A percentile compares a stretch with the other conserved stretches of the same genome.
phyloP scores from a whole-genome alignment of 352 stramenopile genomes.

The Globisporangium takayamanum region DNA sequence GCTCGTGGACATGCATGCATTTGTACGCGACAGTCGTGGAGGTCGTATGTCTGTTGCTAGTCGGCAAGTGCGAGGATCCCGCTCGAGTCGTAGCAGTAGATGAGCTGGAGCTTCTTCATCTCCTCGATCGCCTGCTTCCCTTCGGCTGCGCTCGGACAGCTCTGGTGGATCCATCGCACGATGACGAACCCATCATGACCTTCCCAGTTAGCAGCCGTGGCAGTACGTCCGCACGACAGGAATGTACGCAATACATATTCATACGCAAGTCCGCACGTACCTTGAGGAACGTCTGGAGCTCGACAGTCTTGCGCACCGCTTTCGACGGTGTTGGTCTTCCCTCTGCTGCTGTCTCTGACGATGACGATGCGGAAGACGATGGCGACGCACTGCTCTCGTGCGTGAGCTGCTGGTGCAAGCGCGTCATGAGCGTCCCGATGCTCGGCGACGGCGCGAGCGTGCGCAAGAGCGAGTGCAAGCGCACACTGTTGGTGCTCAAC shows the following conservation, averaged over 20 bases:
- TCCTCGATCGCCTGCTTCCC: slow-evolving; percentile 61
- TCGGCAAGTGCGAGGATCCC: slow-evolving; percentile 67
- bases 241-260: slow-evolving; percentile 1
- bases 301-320: slow-evolving; percentile 49
- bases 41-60: slow-evolving; percentile 14
- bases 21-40: background rate
- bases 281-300: slow-evolving; percentile 57
- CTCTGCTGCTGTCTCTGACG: background rate
- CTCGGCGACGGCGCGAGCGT: slow-evolving; percentile 49
- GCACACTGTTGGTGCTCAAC: slow-evolving; percentile 41
- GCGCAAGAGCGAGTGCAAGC: slow-evolving; percentile 57
- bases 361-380: slow-evolving; percentile 2
- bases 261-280: slow-evolving; percentile 24
- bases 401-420: slow-evolving; percentile 64
- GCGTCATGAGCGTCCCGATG: slow-evolving; percentile 69
- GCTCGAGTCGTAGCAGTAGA: slow-evolving; percentile 78
- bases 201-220: slow-evolving; percentile 16
- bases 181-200: slow-evolving; percentile 4
- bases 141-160: slow-evolving; percentile 68
- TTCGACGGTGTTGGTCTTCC: background rate
- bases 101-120: slow-evolving; percentile 74
- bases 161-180: slow-evolving; percentile 23
- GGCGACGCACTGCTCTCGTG: slow-evolving; percentile 14
- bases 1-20: background rate
- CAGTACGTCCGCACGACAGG: slow-evolving; percentile 7